Evolutionary conservation across 2,329 filamentous ascomycete genomes (phyloP).

Genomic region (Hypoxylon sp.): DNA sequence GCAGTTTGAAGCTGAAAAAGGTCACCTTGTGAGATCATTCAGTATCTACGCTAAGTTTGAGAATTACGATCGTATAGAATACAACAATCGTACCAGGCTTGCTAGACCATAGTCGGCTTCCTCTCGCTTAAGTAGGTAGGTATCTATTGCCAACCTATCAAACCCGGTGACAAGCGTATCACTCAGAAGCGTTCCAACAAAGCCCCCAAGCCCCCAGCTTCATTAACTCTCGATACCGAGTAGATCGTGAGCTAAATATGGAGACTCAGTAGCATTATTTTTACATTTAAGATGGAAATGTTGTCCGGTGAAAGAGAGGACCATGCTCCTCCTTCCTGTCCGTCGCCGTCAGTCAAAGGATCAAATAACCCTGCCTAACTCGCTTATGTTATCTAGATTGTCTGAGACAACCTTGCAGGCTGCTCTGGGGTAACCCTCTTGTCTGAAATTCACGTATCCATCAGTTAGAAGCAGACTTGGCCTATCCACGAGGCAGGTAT

Average conservation of each 20-base stretch:
- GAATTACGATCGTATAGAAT: constrained; percentile 15
- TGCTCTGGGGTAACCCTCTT: neutral
- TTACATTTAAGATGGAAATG: constrained; percentile 4
- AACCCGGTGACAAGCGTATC: neutral
- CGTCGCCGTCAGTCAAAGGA: constrained; percentile 1
- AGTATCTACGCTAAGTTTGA: constrained; percentile 21
- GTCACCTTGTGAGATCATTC: constrained; percentile 35
- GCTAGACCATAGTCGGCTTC: neutral
- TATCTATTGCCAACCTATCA: neutral
- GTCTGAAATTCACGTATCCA: neutral
- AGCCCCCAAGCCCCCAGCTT: constrained; percentile 16
- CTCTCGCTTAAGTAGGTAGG: neutral
- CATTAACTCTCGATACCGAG: neutral
- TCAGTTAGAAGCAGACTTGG: neutral
- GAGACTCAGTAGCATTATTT: constrained; percentile 20
- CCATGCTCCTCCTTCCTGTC: constrained; percentile 11
- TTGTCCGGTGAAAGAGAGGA: constrained; percentile 19
- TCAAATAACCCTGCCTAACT: constrained; percentile 1
- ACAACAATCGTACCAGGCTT: neutral
- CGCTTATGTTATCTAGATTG: neutral
- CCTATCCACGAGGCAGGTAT: neutral
- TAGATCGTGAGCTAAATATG: constrained; percentile 24
- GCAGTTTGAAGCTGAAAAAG: constrained; percentile 8
- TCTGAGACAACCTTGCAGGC: neutral
- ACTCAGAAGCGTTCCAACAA: neutral